Evolutionary conservation across 1,139 yeast genomes (phyloP).

Genomic region (Yamadazyma oceani): DNA sequence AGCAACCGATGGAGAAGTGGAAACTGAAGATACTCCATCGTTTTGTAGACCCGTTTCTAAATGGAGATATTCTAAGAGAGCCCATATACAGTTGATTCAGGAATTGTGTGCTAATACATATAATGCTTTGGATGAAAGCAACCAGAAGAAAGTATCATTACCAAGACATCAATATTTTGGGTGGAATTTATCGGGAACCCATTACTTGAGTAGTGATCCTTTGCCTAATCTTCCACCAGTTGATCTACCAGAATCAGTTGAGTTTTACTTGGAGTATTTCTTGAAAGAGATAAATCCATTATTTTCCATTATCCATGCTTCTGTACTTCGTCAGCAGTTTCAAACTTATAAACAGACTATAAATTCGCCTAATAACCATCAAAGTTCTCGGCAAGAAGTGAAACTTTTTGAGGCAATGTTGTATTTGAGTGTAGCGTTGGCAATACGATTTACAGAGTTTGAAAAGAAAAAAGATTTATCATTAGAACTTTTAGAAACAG

Average conservation of each 20-base stretch:
- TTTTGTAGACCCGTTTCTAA: slow-evolving; percentile 29
- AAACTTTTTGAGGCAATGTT: slow-evolving; percentile 54
- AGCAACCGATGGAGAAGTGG: slow-evolving; percentile 10
- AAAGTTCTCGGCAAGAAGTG: slow-evolving; percentile 20
- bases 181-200: slow-evolving; percentile 65
- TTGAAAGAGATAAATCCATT: slow-evolving; percentile 55
- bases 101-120: slow-evolving; percentile 45
- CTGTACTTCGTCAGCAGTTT: slow-evolving; percentile 54
- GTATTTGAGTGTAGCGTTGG: slow-evolving; percentile 49
- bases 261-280: slow-evolving; percentile 37
- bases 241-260: slow-evolving; percentile 16
- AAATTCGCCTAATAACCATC: slow-evolving; percentile 19
- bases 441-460: slow-evolving; percentile 55
- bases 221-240: slow-evolving; percentile 37
- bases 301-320: slow-evolving; percentile 54
- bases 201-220: slow-evolving; percentile 43
- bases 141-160: slow-evolving; percentile 36
- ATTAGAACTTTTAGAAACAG: slow-evolving; percentile 34
- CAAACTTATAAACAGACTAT: slow-evolving; percentile 31
- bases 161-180: slow-evolving; percentile 65
- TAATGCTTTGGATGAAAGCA: slow-evolving; percentile 37
- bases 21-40: slow-evolving; percentile 15
- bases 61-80: slow-evolving; percentile 53
- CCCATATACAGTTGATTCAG: slow-evolving; percentile 48
- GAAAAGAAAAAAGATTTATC: slow-evolving; percentile 37